Base-by-base conservation (phyloP, 2,329 filamentous ascomycete species). In the Clonostachys rhizophaga region DNA sequence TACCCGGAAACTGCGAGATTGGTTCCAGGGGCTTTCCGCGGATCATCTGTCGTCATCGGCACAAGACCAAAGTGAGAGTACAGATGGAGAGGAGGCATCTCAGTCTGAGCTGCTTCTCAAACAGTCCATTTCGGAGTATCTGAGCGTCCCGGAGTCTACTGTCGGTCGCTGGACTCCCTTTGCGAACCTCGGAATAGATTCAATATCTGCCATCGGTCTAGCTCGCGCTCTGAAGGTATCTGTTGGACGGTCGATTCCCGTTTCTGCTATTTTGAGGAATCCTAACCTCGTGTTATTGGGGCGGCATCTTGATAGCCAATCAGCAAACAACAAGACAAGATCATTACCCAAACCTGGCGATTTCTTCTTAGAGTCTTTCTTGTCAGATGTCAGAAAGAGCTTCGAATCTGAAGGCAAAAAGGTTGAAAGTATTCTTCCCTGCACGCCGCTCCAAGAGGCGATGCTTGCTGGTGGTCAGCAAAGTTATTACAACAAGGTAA, bases 381-480 rank as follows among this genome's bases (percentile, higher is more conserved):
- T 58, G 3, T 35, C 54, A 4, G 42, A 44, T 24, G 47, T 75
- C 7, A 56, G 52, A 24, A 47, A 59, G 6, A 55, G 54, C 1
- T 68, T 78, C 47, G 41, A 53, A 5, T 14, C 49, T 5, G 50
- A 62, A 3, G 61, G 62, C 0, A 60, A 63, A 5, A 41, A 54
- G 0, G 68, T 87, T 4, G 65, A 77, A 33, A 71, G 69, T 2
- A 72, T 95, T 9, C 67, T 91, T 6, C 91, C 91, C 1, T 96
- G 91, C 59, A 95, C 90, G 2, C 87, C 91, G 1, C 69, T 96
- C 0, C 91, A 96, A 62, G 87, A 95, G 67, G 87, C 86, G 1
- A 96, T 96, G 90, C 71, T 96, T 1, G 78, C 81, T 9, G 56
- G 70, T 51, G 64, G 64, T 2, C 62, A 68, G 11, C 65, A 67